Percentiles rank a stretch among this genome's conserved stretches.
These are phyloP conservation scores for Pulveroboletus sp. DNA, from an alignment of 768 basidiomycete genomes.

Conservation along the genomic window DNA sequence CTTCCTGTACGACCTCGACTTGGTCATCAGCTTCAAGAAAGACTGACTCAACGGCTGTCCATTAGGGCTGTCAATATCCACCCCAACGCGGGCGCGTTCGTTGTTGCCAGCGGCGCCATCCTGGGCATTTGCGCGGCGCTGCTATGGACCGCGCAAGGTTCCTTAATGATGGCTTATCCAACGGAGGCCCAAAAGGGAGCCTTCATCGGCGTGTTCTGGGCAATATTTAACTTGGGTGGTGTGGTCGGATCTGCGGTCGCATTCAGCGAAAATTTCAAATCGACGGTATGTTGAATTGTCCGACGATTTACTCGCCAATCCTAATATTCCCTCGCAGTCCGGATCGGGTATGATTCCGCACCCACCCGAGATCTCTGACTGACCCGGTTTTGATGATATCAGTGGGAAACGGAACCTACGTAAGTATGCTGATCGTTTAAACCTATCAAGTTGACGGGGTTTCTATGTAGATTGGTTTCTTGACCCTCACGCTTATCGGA, in stretches of 20 bases:
- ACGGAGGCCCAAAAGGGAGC: slow-evolving; percentile 55
- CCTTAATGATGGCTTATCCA: slow-evolving; percentile 56
- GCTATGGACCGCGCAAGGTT: slow-evolving; percentile 53
- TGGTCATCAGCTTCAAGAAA: neutral
- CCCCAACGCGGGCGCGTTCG: slow-evolving; percentile 42
- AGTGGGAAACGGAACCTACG: slow-evolving; percentile 78
- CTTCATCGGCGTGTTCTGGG: slow-evolving; percentile 53
- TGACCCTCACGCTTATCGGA: slow-evolving; percentile 69
- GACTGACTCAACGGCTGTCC: neutral
- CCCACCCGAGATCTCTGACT: neutral
- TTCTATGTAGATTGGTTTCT: slow-evolving; percentile 65
- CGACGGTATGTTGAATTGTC: slow-evolving; percentile 40
- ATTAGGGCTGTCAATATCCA: slow-evolving; percentile 44
- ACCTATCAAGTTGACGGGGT: neutral
- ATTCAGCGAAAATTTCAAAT: slow-evolving; percentile 67
- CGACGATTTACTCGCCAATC: neutral
- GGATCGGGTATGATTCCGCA: slow-evolving; percentile 26
- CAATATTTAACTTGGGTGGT: slow-evolving; percentile 78
- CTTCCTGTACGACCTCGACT: slow-evolving; percentile 35
- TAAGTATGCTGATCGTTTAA: slow-evolving; percentile 45
- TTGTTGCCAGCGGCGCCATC: slow-evolving; percentile 47
- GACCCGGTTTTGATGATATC: neutral
- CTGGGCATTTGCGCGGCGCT: slow-evolving; percentile 51
- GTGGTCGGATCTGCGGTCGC: slow-evolving; percentile 78
- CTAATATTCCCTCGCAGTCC: slow-evolving; percentile 11